phyloP scores from a whole-genome alignment of 352 stramenopile species.

The Phytophthora macrochlamydospora region DNA sequence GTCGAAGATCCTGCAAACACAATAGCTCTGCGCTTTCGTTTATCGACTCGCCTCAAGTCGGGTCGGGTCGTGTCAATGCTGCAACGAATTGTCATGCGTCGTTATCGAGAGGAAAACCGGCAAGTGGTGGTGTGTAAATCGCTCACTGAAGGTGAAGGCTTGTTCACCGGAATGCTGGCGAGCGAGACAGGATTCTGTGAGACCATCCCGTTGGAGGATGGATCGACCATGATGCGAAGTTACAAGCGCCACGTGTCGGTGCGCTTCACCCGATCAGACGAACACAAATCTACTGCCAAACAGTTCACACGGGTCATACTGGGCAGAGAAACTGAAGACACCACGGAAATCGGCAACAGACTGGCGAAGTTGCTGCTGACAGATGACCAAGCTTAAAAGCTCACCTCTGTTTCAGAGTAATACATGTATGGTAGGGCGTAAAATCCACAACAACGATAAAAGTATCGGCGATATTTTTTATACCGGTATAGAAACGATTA shows the following conservation, averaged over 20 bases:
- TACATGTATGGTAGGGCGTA: too few relatives aligned
- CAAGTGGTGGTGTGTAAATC: constrained; percentile 52
- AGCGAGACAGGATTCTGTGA: constrained; percentile 14
- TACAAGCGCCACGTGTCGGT: constrained; percentile 7
- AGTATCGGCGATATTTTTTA: too few relatives aligned
- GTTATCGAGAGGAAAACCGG: constrained; percentile 45
- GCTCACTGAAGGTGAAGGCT: constrained; percentile 34
- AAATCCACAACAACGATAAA: too few relatives aligned
- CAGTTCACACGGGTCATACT: constrained; percentile 8
- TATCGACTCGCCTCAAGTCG: neutral
- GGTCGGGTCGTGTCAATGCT: neutral
- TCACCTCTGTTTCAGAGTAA: neutral
- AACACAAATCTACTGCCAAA: neutral
- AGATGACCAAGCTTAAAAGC: neutral
- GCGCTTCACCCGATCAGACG: neutral
- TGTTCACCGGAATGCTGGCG: constrained; percentile 11
- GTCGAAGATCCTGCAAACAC: constrained; percentile 4
- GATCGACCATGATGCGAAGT: constrained; percentile 5
- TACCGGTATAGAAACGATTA: too few relatives aligned
- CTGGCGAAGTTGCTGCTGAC: neutral
- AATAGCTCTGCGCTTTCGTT: constrained; percentile 8
- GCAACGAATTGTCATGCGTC: constrained; percentile 27
- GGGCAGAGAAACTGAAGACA: neutral
- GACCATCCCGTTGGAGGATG: neutral
- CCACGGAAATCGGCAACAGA: neutral